Conservation (phyloP, 352 stramenopile genomes). For the Elongisporangium undulatum region DNA sequence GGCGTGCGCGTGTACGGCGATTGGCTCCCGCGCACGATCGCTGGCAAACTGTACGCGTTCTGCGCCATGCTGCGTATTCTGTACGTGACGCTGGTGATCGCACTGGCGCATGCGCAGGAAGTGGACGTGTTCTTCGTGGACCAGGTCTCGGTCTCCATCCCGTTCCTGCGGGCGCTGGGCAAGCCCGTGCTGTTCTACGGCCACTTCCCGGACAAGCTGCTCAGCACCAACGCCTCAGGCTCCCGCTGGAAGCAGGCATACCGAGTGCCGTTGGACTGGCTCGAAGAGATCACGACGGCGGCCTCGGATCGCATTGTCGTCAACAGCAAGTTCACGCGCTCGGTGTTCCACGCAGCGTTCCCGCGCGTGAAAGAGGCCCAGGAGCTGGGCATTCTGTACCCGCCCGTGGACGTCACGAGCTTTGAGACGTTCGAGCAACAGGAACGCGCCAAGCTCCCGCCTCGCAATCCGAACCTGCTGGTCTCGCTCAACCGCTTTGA, state of each 20-base stretch:
- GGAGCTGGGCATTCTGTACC: conserved; percentile 92
- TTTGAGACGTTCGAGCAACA: conserved; percentile 31
- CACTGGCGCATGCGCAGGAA: conserved; percentile 29
- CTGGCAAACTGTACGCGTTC: conserved; percentile 87
- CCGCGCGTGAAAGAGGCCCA: conserved; percentile 34
- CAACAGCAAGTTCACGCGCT: conserved; percentile 96
- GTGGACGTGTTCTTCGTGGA: conserved; percentile 80
- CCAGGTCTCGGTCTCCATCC: conserved; percentile 77
- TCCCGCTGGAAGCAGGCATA: conserved; percentile 87
- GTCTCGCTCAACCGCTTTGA: conserved; percentile 98
- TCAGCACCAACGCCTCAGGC: conserved; percentile 52
- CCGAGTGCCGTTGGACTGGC: conserved; percentile 86
- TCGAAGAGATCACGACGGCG: conserved; percentile 93
- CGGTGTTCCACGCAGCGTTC: conserved; percentile 90
- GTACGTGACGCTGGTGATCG: conserved; percentile 84
- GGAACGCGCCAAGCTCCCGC: conserved; percentile 11
- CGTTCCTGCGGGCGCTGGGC: conserved; percentile 62
- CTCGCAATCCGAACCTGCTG: conserved; percentile 61
- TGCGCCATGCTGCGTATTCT: conserved; percentile 93
- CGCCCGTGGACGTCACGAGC: conserved; percentile 86
- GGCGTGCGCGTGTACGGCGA: conserved; percentile 89
- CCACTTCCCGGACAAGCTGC: conserved; percentile 98
- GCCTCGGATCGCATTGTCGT: conserved; percentile 94
- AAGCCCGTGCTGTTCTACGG: conserved; percentile 97
- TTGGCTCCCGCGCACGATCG: conserved; percentile 91